phyloP scores from a whole-genome alignment of 2,329 filamentous ascomycete genomes.

The Fusarium sambucinum region DNA sequence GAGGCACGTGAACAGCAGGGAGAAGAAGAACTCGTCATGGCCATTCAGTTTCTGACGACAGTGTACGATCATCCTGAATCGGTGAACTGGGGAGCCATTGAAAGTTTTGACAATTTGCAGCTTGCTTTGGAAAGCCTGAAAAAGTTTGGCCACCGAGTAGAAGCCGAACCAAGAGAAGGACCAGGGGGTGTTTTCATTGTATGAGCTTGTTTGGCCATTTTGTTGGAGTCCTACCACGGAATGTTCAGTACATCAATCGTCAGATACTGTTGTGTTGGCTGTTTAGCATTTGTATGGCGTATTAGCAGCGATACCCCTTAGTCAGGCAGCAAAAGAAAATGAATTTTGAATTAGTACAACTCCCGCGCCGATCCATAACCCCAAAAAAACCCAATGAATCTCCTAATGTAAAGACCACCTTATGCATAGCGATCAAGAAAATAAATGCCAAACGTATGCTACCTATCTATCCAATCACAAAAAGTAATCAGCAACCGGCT shows the following conservation, averaged over 20 bases:
- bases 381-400: conserved; percentile 35
- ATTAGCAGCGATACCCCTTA: conserved; percentile 32
- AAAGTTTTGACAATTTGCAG: conserved; percentile 23
- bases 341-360: conserved; percentile 36
- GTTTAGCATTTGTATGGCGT: conserved; percentile 32
- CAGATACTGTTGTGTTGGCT: conserved; percentile 2
- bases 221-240: neutral
- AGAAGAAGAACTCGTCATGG: neutral
- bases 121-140: conserved; percentile 3
- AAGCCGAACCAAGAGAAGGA: conserved; percentile 15
- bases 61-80: conserved; percentile 19
- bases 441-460: conserved; percentile 1
- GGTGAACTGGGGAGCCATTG: conserved; percentile 24
- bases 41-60: conserved; percentile 8
- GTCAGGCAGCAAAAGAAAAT: conserved; percentile 22
- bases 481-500: conserved; percentile 97
- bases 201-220: conserved; percentile 5
- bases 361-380: conserved; percentile 43
- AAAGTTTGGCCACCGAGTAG: conserved; percentile 16
- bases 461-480: conserved; percentile 61
- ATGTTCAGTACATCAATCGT: neutral
- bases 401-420: conserved; percentile 37
- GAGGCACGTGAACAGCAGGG: neutral
- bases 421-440: conserved; percentile 21
- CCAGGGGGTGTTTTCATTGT: conserved; percentile 14